Evolutionary conservation across 83 land plant genomes (phyloP).

Genomic region (Diphasiastrum complanatum): DNA sequence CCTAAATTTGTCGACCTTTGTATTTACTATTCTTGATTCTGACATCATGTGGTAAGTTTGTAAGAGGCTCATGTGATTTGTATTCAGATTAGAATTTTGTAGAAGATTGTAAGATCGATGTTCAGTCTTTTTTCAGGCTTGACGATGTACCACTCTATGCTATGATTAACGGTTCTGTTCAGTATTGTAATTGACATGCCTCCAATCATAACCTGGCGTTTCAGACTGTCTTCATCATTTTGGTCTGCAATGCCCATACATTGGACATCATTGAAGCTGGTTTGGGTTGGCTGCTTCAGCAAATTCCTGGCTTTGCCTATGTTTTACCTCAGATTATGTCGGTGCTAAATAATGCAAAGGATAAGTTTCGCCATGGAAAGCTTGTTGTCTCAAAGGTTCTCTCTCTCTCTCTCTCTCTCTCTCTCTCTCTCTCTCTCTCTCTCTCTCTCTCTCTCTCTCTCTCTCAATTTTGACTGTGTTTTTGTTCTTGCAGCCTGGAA

Average conservation of each 20-base stretch:
- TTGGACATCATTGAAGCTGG: constrained; percentile 18
- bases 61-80: no score
- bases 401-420: neutral
- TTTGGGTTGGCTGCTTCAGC: constrained; percentile 16
- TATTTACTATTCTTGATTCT: no score
- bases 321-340: neutral
- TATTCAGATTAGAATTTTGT: neutral
- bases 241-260: constrained; percentile 28
- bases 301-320: constrained; percentile 22
- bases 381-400: neutral
- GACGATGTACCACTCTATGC: neutral
- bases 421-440: neutral
- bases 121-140: neutral
- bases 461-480: neutral
- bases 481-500: constrained; percentile 9
- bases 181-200: neutral
- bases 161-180: neutral
- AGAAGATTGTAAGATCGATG: neutral
- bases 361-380: constrained; percentile 7
- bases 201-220: neutral
- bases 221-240: constrained; percentile 28
- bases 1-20: no score
- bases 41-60: no score
- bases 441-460: neutral
- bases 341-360: constrained; percentile 6